Conservation (phyloP, 2,329 filamentous ascomycete species). For the Fusarium sp. region DNA sequence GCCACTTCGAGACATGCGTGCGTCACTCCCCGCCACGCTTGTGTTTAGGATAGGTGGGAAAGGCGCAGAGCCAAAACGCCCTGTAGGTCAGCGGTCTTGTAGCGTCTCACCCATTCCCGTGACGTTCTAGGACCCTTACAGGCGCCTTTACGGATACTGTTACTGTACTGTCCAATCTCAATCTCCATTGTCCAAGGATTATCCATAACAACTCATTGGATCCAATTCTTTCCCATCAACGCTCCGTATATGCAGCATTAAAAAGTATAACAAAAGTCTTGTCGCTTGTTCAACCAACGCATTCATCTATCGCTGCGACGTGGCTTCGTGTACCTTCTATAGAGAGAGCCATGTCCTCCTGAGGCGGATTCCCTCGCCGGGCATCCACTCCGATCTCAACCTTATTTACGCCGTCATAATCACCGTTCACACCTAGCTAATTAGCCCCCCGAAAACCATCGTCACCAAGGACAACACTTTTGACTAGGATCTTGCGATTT, state of each 20-base stretch:
- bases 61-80: slow-evolving; percentile 22
- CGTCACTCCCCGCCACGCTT: slow-evolving; percentile 39
- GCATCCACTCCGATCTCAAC: slow-evolving; percentile 31
- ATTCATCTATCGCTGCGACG: slow-evolving; percentile 8
- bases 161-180: background rate
- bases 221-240: slow-evolving; percentile 25
- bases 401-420: slow-evolving; percentile 18
- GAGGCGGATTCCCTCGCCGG: slow-evolving; percentile 35
- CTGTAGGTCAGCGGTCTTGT: slow-evolving; percentile 32
- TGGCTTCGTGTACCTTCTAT: slow-evolving; percentile 4
- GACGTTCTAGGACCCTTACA: slow-evolving; percentile 32
- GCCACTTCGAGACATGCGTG: slow-evolving; percentile 30
- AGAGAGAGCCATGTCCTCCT: slow-evolving; percentile 37
- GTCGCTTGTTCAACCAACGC: slow-evolving; percentile 10
- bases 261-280: slow-evolving; percentile 12
- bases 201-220: slow-evolving; percentile 2
- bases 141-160: background rate
- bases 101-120: slow-evolving; percentile 29
- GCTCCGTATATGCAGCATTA: slow-evolving; percentile 35
- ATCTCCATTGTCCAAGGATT: slow-evolving; percentile 10
- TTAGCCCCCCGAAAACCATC: slow-evolving; percentile 24
- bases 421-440: slow-evolving; percentile 7
- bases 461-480: slow-evolving; percentile 39
- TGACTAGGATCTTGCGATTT: slow-evolving; percentile 27
- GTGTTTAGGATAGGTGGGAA: slow-evolving; percentile 33